Base-by-base conservation (phyloP, 1,284 basidiomycete species). In the Rhodotorula sp. region DNA sequence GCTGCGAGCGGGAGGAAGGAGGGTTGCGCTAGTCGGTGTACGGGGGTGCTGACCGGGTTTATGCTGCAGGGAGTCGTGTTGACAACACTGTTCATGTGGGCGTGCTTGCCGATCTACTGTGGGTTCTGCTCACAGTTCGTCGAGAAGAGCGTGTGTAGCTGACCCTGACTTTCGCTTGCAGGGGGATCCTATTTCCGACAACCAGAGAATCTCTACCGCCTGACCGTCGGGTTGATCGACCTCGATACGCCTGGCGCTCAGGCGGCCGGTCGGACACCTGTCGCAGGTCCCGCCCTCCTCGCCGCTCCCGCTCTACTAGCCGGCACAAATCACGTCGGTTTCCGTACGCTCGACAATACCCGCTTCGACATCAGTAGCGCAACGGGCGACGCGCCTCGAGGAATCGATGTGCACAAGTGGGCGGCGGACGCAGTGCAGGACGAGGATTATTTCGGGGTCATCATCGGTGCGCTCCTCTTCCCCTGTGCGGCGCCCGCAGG, bases 61-160 rank as follows among this genome's bases (percentile, higher is more conserved):
- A 8, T 7, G 7, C 13, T 1, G 16, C 54, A 60, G 64, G 60
- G 56, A 0, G 16, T 62, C 22, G 24, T 40, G 15, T 24, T 56
- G 9, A 63, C 59, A 18, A 62, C 56, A 0, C 7, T 68, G 8
- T 62, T 75, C 68, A 76, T 78, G 74, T 77, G 74, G 57, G 31
- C 73, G 9, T 69, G 71, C 57, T 60, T 78, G 9, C 77, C 79
- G 26, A 72, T 78, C 50, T 80, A 80, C 66, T 79, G 79, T 69
- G 26, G 10, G 64, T 44, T 7, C 2, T 10, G 13, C 10, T 44
- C 10, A 15, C 34, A 1, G 5, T 31, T 18, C 10, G 2, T 8
- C 4, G 4, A 15, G 7, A 18, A 7, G 1, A 15, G 40, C 15
- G 40, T 44, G 40, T 13, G 10, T 75, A 70, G 40, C 58, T 59